Conservation (phyloP, 345 rosid genomes). For the Eucalyptus erythrocorys region DNA sequence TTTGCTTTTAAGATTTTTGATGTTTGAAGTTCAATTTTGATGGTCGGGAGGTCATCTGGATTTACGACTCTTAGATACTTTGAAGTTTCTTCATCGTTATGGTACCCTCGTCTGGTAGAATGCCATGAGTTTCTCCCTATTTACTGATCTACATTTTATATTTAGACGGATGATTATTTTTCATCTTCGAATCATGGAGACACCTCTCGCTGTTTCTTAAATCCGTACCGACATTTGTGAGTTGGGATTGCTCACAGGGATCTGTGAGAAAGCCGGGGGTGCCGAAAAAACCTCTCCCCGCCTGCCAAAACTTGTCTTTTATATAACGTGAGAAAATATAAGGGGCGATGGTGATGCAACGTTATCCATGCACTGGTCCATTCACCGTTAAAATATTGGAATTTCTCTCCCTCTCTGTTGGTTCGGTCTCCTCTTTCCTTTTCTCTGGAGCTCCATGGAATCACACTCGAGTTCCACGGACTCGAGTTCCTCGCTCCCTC, state of each 20-base stretch:
- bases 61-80: neutral
- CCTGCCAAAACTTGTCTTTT: no score
- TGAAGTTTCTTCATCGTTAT: neutral
- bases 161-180: neutral
- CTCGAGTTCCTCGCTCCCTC: no score
- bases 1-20: neutral
- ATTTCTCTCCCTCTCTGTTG: no score
- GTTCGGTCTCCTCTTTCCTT: no score
- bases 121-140: neutral
- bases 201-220: neutral
- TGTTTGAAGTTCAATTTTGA: neutral
- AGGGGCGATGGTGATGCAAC: no score
- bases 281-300: neutral
- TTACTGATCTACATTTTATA: neutral
- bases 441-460: no score
- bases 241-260: neutral
- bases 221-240: neutral
- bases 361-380: no score
- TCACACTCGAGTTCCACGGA: no score
- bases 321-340: no score
- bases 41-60: neutral
- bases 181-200: neutral
- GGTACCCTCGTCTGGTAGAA: neutral
- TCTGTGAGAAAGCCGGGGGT: neutral
- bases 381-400: accelerated